Base-by-base conservation (phyloP, 495 filamentous ascomycete genomes). In the Apodospora peruviana region DNA sequence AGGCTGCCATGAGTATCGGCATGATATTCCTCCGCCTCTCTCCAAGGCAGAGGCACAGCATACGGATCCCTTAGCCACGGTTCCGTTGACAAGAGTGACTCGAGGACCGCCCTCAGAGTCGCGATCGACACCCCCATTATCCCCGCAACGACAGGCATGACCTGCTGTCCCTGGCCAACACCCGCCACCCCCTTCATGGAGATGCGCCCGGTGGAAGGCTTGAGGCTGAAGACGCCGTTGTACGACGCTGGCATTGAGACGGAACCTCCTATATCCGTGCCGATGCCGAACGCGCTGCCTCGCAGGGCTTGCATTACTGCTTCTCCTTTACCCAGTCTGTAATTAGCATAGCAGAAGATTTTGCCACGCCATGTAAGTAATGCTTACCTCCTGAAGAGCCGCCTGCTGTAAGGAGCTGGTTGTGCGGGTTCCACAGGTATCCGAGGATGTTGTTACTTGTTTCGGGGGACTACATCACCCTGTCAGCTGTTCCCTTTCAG, bases 231-330 rank as follows among this genome's bases (percentile, higher is more conserved):
- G 1, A 90, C 43, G 3, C 81, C 84, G 50, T 80, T 76, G 44
- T 80, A 73, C 18, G 76, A 77, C 0, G 86, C 83, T 0, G 86
- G 87, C 25, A 72, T 72, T 0, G 83, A 71, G 50, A 88, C 84
- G 3, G 80, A 85, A 4, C 84, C 84, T 17, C 78, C 85, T 38
- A 89, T 77, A 56, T 88, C 85, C 1, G 80, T 83, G 0, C 84
- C 85, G 36, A 89, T 80, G 0, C 85, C 85, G 0, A 87, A 62
- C 23, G 75, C 66, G 27, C 76, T 81, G 2, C 83, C 84, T 1
- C 76, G 60, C 1, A 80, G 62, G 1, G 71, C 80, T 29, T 86
- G 51, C n/a, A 88, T 66, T 0, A 84, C 79, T 0, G 73, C 78
- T 58, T 89, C 85, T 40, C 85, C 85, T 12, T 43, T 37, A 16